These are phyloP conservation scores for Bigelowiella natans DNA, from an alignment of 78 protist species.

Conservation along the genomic window DNA sequence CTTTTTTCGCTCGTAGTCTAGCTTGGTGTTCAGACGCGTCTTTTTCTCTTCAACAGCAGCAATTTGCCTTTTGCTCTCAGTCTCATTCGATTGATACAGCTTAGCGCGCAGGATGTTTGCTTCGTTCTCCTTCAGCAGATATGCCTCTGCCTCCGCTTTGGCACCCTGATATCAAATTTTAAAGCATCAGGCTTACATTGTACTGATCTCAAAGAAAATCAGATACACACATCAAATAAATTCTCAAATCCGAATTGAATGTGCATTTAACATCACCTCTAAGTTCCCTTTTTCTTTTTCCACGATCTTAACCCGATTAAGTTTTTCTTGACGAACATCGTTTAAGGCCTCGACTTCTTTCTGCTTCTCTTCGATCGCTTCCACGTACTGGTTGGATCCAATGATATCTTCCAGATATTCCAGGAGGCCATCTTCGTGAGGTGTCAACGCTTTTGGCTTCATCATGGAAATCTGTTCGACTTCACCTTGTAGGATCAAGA, in stretches of 20 bases:
- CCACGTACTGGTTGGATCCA: slow-evolving; percentile 64
- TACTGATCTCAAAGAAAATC: too few relatives aligned
- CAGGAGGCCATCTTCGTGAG: slow-evolving; percentile 86
- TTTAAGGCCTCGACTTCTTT: slow-evolving; percentile 53
- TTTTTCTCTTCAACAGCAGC: neutral
- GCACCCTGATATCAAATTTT: too few relatives aligned
- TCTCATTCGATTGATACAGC: neutral
- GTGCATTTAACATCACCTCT: too few relatives aligned
- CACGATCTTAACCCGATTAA: neutral
- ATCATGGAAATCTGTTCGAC: slow-evolving; percentile 92
- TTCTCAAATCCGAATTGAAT: too few relatives aligned
- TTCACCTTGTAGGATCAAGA: slow-evolving; percentile 80
- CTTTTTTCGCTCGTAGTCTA: neutral
- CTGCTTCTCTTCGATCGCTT: slow-evolving; percentile 49
- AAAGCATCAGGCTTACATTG: too few relatives aligned
- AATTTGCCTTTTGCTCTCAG: neutral
- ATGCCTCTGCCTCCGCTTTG: neutral
- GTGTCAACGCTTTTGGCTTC: slow-evolving; percentile 88
- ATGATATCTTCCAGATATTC: slow-evolving; percentile 98
- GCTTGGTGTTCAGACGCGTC: neutral
- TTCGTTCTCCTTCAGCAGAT: neutral
- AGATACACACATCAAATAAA: too few relatives aligned
- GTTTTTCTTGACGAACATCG: neutral
- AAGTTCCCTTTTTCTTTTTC: neutral
- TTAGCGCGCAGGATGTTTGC: neutral